Percentiles rank a stretch among this genome's conserved stretches.
phyloP scores from a whole-genome alignment of 1,139 yeast species.

The Lodderomyces pseudojiufengensis region DNA sequence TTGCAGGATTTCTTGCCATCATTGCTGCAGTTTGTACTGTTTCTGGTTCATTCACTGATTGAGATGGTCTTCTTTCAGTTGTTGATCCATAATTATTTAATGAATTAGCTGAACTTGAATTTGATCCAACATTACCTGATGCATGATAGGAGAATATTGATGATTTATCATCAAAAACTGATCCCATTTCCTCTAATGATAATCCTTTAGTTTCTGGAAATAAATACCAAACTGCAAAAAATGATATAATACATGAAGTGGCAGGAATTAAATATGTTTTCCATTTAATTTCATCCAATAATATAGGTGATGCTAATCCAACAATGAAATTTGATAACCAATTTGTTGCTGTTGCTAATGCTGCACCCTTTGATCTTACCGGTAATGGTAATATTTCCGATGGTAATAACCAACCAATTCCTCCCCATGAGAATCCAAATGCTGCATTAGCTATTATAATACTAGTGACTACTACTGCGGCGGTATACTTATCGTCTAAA shows the following conservation, averaged over 20 bases:
- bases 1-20: slow-evolving; percentile 37
- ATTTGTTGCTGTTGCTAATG: slow-evolving; percentile 85
- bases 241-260: slow-evolving; percentile 65
- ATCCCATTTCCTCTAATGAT: slow-evolving; percentile 52
- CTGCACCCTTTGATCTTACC: slow-evolving; percentile 91
- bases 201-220: slow-evolving; percentile 58
- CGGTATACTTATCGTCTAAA: slow-evolving; percentile 58
- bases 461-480: slow-evolving; percentile 67
- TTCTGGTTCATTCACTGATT: slow-evolving; percentile 14
- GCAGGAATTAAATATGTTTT: slow-evolving; percentile 80
- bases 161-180: slow-evolving; percentile 46
- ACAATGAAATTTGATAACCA: slow-evolving; percentile 95
- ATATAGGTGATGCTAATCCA: slow-evolving; percentile 85
- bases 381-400: slow-evolving; percentile 85
- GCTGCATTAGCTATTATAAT: slow-evolving; percentile 81
- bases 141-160: slow-evolving; percentile 46
- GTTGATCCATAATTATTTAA: slow-evolving; percentile 21
- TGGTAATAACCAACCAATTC: slow-evolving; percentile 84
- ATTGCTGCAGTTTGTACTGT: slow-evolving; percentile 34
- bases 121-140: slow-evolving; percentile 15
- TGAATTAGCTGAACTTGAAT: slow-evolving; percentile 5
- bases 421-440: slow-evolving; percentile 91
- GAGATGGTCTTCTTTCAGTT: slow-evolving; percentile 20
- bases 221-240: slow-evolving; percentile 48
- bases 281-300: slow-evolving; percentile 77